Evolutionary conservation across 225 moss, liverwort and hornwort species (phyloP), one percentile per base, ranked within the genome.

Genomic region (Straminergon stramineum): DNA sequence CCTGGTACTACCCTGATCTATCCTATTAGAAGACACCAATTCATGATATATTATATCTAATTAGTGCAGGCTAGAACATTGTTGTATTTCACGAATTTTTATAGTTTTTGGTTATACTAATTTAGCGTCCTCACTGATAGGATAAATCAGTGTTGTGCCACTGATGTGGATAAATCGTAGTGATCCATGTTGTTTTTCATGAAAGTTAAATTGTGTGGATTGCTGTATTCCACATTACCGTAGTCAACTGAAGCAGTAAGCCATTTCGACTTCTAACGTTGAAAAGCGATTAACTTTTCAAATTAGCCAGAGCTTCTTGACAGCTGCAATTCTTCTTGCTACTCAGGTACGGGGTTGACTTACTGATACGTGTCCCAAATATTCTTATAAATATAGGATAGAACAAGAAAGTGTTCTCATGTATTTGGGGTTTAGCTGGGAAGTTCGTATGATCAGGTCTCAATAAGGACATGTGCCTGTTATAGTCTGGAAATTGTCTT

Each of bases 301-400:
- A 79, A 80, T 31, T 89, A 86, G 21, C 60, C 55, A 81, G 86
- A 37, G 66, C 89, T 79, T 65, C 81, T 85, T 83, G 60, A 66
- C 80, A 74, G 65, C 80, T 85, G 37, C 85, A 81, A 32, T n/a
- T 81, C 62, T 87, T 91, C 89, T 81, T 81, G 81, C 84, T 56
- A 37, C 61, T 56, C 84, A 89, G 92, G 92, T 91, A 89, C 84
- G 86, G 82, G 81, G 66, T 86, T 64, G 74, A 86, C 86, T 86
- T 35, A 55, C 81, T 81, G 73, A 53, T 84, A 55, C 9, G 53
- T 18, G 62, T 80, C 80, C 51, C 26, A 77, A 32, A 35, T 89
- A 26, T 86, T 58, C 64, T 56, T 45, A 3, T 18, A 39, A 86
- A 17, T 85, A 21, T 32, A 66, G 52, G 79, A 32, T 90, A 90